A percentile compares a stretch with the other conserved stretches of the same genome.
Conservation (phyloP, 495 filamentous ascomycete genomes). For the Penicillium diatomitis region DNA sequence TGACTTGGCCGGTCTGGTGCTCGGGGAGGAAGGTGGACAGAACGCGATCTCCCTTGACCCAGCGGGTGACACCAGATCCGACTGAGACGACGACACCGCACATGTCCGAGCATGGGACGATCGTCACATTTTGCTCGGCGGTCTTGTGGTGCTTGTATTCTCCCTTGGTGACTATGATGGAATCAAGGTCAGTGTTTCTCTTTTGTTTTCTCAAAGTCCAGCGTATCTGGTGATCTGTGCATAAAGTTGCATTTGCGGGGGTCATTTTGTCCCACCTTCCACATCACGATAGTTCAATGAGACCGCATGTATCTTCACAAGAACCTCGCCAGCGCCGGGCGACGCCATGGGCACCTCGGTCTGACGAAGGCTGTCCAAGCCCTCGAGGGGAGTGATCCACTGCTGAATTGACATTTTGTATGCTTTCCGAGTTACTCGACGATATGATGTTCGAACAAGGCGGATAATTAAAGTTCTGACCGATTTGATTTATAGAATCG, state of each 20-base stretch:
- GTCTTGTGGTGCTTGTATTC: constrained; percentile 47
- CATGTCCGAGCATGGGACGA: constrained; percentile 68
- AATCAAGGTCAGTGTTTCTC: no score
- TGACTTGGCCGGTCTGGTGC: constrained; percentile 55
- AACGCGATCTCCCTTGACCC: constrained; percentile 62
- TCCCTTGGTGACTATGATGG: constrained; percentile 38
- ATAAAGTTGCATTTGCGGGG: no score
- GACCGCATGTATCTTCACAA: constrained; percentile 47
- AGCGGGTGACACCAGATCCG: constrained; percentile 54
- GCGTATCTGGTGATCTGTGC: no score
- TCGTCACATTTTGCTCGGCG: constrained; percentile 30
- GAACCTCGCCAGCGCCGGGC: constrained; percentile 40
- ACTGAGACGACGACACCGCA: constrained; percentile 59
- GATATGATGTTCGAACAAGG: no score
- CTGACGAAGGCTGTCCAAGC: constrained; percentile 38
- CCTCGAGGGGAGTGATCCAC: constrained; percentile 41
- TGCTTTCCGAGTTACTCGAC: not conserved
- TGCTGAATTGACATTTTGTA: constrained; percentile 25
- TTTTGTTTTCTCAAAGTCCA: no score
- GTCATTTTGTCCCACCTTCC: constrained; percentile 33
- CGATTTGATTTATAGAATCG: no score
- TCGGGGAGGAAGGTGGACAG: constrained; percentile 68
- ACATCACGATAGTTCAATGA: constrained; percentile 53
- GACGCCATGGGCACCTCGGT: constrained; percentile 31
- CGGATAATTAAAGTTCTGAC: no score